Conservation (phyloP, 345 rosid species). For the Arabis alpina region DNA sequence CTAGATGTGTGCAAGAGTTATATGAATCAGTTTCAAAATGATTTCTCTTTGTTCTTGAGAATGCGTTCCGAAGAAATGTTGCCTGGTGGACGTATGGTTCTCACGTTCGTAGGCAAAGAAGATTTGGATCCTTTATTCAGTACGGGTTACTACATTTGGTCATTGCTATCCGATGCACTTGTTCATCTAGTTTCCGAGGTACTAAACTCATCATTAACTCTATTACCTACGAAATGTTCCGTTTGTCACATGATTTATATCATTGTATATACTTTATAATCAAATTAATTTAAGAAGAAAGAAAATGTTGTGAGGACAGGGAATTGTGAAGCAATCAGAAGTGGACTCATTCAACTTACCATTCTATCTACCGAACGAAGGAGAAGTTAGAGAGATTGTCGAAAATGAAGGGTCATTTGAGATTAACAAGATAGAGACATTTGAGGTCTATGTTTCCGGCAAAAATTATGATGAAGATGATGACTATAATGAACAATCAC, state of each 20-base stretch:
- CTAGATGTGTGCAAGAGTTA: conserved; percentile 40
- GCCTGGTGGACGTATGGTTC: conserved; percentile 43
- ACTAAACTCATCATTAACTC: too few species aligned
- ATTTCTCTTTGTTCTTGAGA: conserved; percentile 46
- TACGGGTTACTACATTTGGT: background rate
- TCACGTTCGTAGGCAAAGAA: conserved; percentile 40
- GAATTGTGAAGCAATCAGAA: conserved; percentile 34
- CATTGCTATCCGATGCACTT: conserved; percentile 35
- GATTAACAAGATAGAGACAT: conserved; percentile 7
- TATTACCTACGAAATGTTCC: too few species aligned
- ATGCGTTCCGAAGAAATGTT: conserved; percentile 47
- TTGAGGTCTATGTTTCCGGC: background rate
- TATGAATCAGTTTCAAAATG: conserved; percentile 43
- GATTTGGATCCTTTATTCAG: conserved; percentile 38
- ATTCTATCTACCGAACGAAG: conserved; percentile 23
- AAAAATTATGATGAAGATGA: background rate
- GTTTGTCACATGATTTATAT: too few species aligned
- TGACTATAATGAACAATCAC: too few species aligned
- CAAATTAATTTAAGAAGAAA: too few species aligned
- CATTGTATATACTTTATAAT: too few species aligned
- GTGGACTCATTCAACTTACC: conserved; percentile 46
- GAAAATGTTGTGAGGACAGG: conserved; percentile 28
- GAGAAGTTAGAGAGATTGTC: conserved; percentile 32
- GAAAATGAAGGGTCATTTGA: conserved; percentile 41
- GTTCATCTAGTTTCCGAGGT: conserved; percentile 46